A percentile compares a stretch with the other conserved stretches of the same genome.
Evolutionary conservation across 2,329 filamentous ascomycete genomes (phyloP).

Genomic region (Fusarium guadeloupense): DNA sequence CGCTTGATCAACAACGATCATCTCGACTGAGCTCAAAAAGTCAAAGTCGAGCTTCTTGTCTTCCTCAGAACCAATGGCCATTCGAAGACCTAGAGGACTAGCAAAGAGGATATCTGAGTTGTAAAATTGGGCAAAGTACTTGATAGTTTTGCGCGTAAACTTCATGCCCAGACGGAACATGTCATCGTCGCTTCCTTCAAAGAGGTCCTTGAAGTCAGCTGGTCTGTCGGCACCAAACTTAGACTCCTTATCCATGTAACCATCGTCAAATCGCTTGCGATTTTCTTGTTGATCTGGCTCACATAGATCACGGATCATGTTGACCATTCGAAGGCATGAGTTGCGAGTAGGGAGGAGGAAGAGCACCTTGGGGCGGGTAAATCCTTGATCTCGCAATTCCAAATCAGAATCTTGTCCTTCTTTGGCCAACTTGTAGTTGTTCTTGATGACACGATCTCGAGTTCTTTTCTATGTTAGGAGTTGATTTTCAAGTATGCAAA

Average conservation of each 20-base stretch:
- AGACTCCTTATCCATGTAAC: slow-evolving; percentile 73
- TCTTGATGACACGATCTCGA: slow-evolving; percentile 89
- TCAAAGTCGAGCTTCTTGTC: slow-evolving; percentile 77
- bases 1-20: slow-evolving; percentile 89
- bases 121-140: slow-evolving; percentile 95
- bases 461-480: slow-evolving; percentile 62
- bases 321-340: slow-evolving; percentile 80
- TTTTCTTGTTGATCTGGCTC: slow-evolving; percentile 94
- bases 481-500: too few species aligned
- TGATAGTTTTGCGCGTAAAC: slow-evolving; percentile 94
- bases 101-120: slow-evolving; percentile 94
- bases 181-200: slow-evolving; percentile 95
- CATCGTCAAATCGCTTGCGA: slow-evolving; percentile 88
- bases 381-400: slow-evolving; percentile 91
- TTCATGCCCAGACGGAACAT: slow-evolving; percentile 97
- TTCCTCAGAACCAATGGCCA: slow-evolving; percentile 85
- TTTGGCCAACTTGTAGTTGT: slow-evolving; percentile 81
- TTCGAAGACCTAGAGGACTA: slow-evolving; percentile 87
- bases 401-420: slow-evolving; percentile 70
- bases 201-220: slow-evolving; percentile 87
- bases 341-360: slow-evolving; percentile 90
- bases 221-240: slow-evolving; percentile 79
- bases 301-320: slow-evolving; percentile 79
- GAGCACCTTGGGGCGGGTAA: slow-evolving; percentile 91
- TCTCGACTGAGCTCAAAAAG: slow-evolving; percentile 92